Evolutionary conservation across 192 early-diverging fungal species (phyloP).

Genomic region (Coemansia sp.): DNA sequence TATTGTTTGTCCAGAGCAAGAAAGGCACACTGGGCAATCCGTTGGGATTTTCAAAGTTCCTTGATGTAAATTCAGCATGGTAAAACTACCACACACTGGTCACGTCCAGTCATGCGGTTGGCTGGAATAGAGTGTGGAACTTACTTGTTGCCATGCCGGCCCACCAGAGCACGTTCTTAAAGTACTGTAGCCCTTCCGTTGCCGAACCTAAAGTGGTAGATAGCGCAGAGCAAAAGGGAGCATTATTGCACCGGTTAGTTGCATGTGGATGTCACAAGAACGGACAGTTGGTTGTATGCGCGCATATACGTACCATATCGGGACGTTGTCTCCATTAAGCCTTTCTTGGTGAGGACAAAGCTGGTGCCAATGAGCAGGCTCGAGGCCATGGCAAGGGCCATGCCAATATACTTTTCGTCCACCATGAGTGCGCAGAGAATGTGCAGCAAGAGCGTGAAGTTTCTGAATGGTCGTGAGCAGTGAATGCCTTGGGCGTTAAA

Average conservation of each 20-base stretch:
- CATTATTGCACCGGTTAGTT: neutral
- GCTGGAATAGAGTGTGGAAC: slow-evolving; percentile 8
- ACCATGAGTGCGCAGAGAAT: slow-evolving; percentile 38
- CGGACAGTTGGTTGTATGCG: neutral
- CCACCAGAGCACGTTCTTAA: slow-evolving; percentile 91
- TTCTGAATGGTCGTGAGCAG: slow-evolving; percentile 1
- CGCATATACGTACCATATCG: slow-evolving; percentile 47
- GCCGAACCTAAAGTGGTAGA: slow-evolving; percentile 47
- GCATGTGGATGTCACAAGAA: neutral
- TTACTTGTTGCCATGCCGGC: slow-evolving; percentile 71
- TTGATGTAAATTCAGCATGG: neutral
- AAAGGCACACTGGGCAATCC: neutral
- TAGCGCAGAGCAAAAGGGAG: neutral
- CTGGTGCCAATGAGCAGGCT: slow-evolving; percentile 86
- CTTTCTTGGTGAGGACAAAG: slow-evolving; percentile 94
- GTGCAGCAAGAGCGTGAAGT: neutral
- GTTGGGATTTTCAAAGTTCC: neutral
- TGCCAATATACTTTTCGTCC: slow-evolving; percentile 81
- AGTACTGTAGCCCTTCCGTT: slow-evolving; percentile 75
- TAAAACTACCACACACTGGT: neutral
- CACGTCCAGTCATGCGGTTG: neutral
- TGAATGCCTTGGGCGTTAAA: slow-evolving; percentile 3
- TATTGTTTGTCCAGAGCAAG: neutral
- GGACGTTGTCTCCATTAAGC: slow-evolving; percentile 75
- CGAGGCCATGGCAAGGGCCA: slow-evolving; percentile 85